Conservation (phyloP, 148 eudicot species). For the Fagopyrum tataricum region DNA sequence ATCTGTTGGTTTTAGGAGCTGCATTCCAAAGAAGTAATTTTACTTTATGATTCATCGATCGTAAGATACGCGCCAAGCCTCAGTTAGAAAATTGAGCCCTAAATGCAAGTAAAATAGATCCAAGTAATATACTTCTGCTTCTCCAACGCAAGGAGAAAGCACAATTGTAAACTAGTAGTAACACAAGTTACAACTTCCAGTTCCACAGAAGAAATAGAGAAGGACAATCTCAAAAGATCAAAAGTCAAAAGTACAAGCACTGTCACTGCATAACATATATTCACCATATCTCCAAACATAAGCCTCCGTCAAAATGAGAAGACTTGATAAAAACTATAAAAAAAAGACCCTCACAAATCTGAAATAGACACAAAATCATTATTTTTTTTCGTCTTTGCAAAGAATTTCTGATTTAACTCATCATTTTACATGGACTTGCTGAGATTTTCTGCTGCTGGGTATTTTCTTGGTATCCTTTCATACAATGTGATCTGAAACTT, state of each 20-base stretch:
- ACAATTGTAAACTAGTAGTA: not conserved
- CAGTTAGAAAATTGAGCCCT: too few species aligned
- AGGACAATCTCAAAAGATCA: not conserved
- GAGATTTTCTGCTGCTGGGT: conserved; percentile 2
- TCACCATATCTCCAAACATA: not conserved
- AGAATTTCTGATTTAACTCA: conserved; percentile 8
- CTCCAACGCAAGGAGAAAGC: not conserved
- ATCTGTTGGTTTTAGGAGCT: too few species aligned
- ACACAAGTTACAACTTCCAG: not conserved
- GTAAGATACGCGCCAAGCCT: too few species aligned
- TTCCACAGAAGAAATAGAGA: not conserved
- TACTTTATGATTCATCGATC: too few species aligned
- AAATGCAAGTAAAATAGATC: too few species aligned
- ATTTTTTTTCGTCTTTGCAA: not conserved
- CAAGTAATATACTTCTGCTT: not conserved
- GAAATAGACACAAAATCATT: not conserved
- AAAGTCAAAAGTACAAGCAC: not conserved
- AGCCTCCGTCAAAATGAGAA: not conserved
- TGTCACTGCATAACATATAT: not conserved
- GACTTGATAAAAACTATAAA: not conserved
- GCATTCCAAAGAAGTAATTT: too few species aligned
- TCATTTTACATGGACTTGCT: conserved; percentile 10
- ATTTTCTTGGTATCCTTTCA: not conserved
- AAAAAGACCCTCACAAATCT: not conserved
- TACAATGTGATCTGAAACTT: not conserved